Base-by-base conservation (phyloP, 2,329 filamentous ascomycete species). In the Verticillium isaacii region DNA sequence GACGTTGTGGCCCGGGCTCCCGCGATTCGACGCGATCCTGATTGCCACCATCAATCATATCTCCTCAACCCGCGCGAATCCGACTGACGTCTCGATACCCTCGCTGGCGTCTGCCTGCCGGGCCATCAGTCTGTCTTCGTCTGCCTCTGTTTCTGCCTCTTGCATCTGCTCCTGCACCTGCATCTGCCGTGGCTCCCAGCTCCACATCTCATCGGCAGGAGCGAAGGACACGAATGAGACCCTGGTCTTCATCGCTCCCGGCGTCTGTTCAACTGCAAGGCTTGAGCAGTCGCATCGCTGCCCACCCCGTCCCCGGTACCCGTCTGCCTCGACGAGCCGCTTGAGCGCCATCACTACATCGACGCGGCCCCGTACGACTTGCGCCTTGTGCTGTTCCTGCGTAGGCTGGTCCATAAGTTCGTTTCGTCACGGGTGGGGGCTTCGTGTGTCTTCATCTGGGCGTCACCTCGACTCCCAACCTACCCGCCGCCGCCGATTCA, bases 181-280 rank as follows among this genome's bases (percentile, higher is more conserved):
- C 65, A 65, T 63, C 62, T 64, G 52, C 45, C 41, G 58, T 60
- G 56, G 56, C 45, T 52, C 19, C 8, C n/a, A 62, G 57, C 63
- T 62, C 65, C 60, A 65, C 64, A 54, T 34, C 54, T 56, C 63
- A 64, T 67, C 65, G 66, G 64, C 62, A 70, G 64, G 70, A 67
- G 29, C 29, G 29, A 29, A 29, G 68, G 57, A 69, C 66, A 66
- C 75, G 74, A 77, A 77, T 76, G 72, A 77, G 71, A 77, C 71
- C 73, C 72, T 71, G 65, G 72, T 74, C 72, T 68, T 76, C 76
- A 72, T 75, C 75, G 75, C 74, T 75, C 69, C 61, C 62, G 66
- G 63, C 65, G 45, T 67, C 67, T 63, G 56, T 61, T 55, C 37
- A 59, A 52, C 45, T 52, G 45, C 45, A 52, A 52, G 45, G 45